Percentiles rank a stretch among this genome's conserved stretches.
Conservation (phyloP, 371 early-diverging fungal genomes). For the Aphelidium insulamus region DNA sequence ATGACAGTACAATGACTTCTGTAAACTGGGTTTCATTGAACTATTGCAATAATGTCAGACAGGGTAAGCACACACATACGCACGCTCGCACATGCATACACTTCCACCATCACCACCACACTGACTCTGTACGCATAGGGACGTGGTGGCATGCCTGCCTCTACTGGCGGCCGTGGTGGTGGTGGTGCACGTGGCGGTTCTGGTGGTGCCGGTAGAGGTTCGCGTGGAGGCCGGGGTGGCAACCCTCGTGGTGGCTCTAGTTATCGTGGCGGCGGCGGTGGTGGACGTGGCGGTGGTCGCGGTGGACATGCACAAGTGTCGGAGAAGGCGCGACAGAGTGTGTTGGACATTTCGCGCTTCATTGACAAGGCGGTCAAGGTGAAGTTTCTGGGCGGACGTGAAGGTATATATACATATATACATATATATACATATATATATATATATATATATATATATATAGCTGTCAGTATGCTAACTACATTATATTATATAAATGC, state of each 20-base stretch:
- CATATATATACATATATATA: too few species aligned
- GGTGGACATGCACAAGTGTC: slow-evolving; percentile 14
- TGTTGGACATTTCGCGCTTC: slow-evolving; percentile 77
- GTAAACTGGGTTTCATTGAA: too few species aligned
- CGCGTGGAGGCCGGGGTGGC: slow-evolving; percentile 14
- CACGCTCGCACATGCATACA: too few species aligned
- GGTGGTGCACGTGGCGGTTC: slow-evolving; percentile 7
- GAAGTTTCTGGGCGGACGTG: slow-evolving; percentile 81
- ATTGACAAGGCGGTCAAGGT: slow-evolving; percentile 74
- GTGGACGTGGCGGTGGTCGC: slow-evolving; percentile 12
- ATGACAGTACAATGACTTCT: too few species aligned
- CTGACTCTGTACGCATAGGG: too few species aligned
- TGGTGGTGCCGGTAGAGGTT: slow-evolving; percentile 18
- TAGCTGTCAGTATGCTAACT: not conserved
- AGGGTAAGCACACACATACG: too few species aligned
- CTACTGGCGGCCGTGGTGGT: slow-evolving; percentile 7
- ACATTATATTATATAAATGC: not conserved
- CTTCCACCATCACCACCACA: too few species aligned
- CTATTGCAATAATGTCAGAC: too few species aligned
- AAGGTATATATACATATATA: slow-evolving; percentile 58
- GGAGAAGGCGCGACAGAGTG: slow-evolving; percentile 38
- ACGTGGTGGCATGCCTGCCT: too few species aligned
- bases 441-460: too few species aligned
- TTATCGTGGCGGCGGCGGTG: slow-evolving; percentile 18
- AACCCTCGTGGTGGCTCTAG: slow-evolving; percentile 24